These are phyloP conservation scores for Gyrodon lividus DNA, from an alignment of 768 basidiomycete species.

Conservation along the genomic window DNA sequence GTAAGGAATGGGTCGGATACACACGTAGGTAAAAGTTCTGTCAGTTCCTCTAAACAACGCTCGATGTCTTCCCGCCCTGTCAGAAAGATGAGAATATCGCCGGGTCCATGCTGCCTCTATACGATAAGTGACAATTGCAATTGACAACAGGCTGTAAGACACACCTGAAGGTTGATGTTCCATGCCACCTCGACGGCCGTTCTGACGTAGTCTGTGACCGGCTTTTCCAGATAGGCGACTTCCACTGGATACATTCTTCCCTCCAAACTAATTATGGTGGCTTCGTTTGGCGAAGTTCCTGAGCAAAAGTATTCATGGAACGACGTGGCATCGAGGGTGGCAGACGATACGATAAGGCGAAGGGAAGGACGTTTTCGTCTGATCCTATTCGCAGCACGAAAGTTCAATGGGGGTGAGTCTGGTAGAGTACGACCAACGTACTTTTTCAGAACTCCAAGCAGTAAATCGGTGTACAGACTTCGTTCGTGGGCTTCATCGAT, in stretches of 20 bases:
- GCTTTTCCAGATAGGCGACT: conserved; percentile 79
- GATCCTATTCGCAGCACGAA: conserved; percentile 53
- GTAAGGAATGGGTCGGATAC: conserved; percentile 1
- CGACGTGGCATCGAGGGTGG: conserved; percentile 89
- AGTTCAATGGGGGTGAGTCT: conserved; percentile 2
- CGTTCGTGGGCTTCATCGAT: conserved; percentile 98
- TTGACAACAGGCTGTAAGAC: conserved; percentile 5
- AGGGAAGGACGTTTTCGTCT: conserved; percentile 87
- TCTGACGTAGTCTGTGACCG: conserved; percentile 76
- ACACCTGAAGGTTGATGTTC: conserved; percentile 78
- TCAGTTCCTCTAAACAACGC: conserved; percentile 73
- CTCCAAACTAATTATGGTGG: conserved; percentile 85
- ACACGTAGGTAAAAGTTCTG: conserved; percentile 76
- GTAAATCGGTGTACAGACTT: conserved; percentile 91
- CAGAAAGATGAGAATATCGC: conserved; percentile 92
- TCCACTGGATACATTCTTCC: conserved; percentile 96
- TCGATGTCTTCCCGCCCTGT: conserved; percentile 98
- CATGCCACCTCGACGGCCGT: conserved; percentile 82
- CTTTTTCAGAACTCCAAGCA: conserved; percentile 94
- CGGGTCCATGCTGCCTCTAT: conserved; percentile 62
- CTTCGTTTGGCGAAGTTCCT: conserved; percentile 60
- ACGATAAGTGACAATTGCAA: not conserved
- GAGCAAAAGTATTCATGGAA: conserved; percentile 89
- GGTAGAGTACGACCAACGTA: conserved; percentile 31
- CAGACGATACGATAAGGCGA: conserved; percentile 91